Evolutionary conservation across 176 grass and related monocot genomes (phyloP).

Genomic region (Puya raimondii): DNA sequence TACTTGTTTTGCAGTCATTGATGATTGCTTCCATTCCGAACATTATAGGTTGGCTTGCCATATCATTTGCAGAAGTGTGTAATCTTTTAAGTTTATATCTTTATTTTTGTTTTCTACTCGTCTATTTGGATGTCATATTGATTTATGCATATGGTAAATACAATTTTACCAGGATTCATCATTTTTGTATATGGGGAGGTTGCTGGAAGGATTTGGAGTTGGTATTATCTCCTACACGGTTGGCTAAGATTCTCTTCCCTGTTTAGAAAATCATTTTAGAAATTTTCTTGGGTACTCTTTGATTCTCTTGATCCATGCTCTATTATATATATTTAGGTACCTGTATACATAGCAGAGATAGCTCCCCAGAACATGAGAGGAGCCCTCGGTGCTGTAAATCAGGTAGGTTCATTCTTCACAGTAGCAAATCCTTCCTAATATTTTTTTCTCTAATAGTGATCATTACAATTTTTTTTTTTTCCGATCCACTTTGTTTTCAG

Average conservation of each 20-base stretch:
- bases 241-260: neutral
- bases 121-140: neutral
- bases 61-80: slow-evolving; percentile 84
- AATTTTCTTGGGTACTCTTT: slow-evolving; percentile 1
- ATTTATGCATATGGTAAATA: neutral
- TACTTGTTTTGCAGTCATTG: slow-evolving; percentile 44
- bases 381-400: slow-evolving; percentile 77
- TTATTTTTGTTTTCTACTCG: neutral
- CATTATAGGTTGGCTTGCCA: slow-evolving; percentile 88
- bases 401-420: slow-evolving; percentile 30
- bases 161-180: slow-evolving; percentile 57
- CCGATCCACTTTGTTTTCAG: slow-evolving; percentile 6
- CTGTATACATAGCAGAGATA: slow-evolving; percentile 96
- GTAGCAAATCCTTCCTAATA: neutral
- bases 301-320: neutral
- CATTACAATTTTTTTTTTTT: neutral
- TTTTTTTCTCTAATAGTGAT: neutral
- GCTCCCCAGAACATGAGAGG: slow-evolving; percentile 92
- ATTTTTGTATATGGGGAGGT: slow-evolving; percentile 86
- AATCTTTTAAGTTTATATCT: neutral
- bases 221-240: slow-evolving; percentile 88
- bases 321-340: slow-evolving; percentile 46
- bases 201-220: slow-evolving; percentile 91
- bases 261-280: neutral
- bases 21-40: slow-evolving; percentile 95